phyloP scores from a whole-genome alignment of 164 flowering plant species.

The Tetracentron sinense region DNA sequence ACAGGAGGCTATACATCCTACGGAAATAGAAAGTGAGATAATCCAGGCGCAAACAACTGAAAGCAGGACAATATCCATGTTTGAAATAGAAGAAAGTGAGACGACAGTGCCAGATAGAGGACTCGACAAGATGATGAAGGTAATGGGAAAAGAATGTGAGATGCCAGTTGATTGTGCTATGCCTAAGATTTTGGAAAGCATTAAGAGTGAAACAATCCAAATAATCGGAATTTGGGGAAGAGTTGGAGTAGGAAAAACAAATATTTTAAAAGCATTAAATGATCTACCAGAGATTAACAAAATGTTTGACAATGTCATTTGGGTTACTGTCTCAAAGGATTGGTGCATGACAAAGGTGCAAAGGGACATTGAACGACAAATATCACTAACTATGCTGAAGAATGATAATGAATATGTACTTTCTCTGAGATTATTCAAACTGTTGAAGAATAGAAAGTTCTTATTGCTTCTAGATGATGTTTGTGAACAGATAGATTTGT shows the following conservation, averaged over 20 bases:
- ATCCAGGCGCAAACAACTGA: no score
- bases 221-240: conserved; percentile 18
- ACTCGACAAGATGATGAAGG: no score
- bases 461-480: conserved; percentile 21
- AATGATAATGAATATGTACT: neutral
- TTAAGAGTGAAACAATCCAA: no score
- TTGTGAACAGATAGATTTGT: conserved; percentile 2
- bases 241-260: conserved; percentile 14
- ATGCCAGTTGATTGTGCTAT: no score
- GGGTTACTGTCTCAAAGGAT: conserved; percentile 7
- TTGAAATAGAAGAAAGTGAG: no score
- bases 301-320: conserved; percentile 21
- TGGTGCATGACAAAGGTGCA: conserved; percentile 12
- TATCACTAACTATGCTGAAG: conserved; percentile 1
- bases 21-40: no score
- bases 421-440: neutral
- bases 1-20: no score
- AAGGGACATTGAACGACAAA: neutral
- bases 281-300: conserved; percentile 3
- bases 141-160: no score
- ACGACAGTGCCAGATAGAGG: no score
- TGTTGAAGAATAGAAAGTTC: conserved; percentile 3
- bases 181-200: no score
- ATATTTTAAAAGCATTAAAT: conserved; percentile 11
- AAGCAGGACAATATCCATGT: no score